These are phyloP conservation scores for Talaromyces verruculosus DNA, from an alignment of 2,329 filamentous ascomycete species.

Conservation along the genomic window DNA sequence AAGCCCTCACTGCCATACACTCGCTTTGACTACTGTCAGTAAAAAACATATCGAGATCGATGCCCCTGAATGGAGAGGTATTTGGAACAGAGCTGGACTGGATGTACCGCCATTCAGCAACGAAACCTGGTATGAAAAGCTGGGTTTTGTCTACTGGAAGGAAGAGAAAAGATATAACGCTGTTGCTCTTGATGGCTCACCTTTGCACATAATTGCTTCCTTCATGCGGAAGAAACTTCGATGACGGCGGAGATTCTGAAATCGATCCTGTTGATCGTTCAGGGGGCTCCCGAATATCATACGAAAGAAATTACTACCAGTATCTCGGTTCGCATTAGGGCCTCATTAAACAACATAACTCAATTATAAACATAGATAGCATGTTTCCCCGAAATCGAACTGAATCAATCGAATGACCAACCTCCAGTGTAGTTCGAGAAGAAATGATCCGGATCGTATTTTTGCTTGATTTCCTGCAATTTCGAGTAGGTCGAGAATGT, in stretches of 20 bases:
- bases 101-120: slow-evolving; percentile 23
- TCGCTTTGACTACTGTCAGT: slow-evolving; percentile 24
- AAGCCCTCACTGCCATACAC: slow-evolving; percentile 24
- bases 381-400: too few relatives aligned
- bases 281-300: not conserved
- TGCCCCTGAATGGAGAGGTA: slow-evolving; percentile 17
- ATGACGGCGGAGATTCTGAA: not conserved
- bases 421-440: slow-evolving; percentile 32
- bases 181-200: slow-evolving; percentile 18
- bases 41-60: slow-evolving; percentile 29
- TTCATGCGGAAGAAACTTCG: slow-evolving; percentile 29
- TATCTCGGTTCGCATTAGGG: not conserved
- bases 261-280: not conserved
- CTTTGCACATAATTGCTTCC: slow-evolving; percentile 23
- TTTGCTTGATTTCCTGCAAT: slow-evolving; percentile 41
- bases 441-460: slow-evolving; percentile 41
- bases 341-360: not conserved
- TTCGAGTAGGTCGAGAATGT: slow-evolving; percentile 35
- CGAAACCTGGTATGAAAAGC: slow-evolving; percentile 30
- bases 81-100: slow-evolving; percentile 22
- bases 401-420: slow-evolving; percentile 30
- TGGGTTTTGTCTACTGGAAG: slow-evolving; percentile 33
- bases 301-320: not conserved
- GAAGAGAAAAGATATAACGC: slow-evolving; percentile 26
- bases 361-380: not conserved